Conservation (phyloP, 75 land plant species). For the Adiantum capillusveneris region DNA sequence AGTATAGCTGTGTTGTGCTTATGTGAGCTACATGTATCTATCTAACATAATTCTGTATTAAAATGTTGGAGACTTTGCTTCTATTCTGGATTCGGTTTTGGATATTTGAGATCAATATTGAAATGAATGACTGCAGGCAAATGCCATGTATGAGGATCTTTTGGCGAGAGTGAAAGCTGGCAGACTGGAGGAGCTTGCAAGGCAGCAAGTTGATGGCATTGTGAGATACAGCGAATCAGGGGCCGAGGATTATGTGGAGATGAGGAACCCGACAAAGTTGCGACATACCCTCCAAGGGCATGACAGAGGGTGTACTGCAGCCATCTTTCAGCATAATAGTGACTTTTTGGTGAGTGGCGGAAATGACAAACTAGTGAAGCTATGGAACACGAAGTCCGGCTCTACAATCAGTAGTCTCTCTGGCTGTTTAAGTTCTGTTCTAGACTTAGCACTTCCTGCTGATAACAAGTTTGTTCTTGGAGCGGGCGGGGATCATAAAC, state of each 20-base stretch:
- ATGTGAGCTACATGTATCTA: too few species aligned
- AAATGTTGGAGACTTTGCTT: too few species aligned
- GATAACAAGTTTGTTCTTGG: slow-evolving; percentile 74
- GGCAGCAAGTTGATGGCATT: slow-evolving; percentile 84
- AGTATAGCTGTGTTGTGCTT: too few species aligned
- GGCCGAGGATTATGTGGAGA: slow-evolving; percentile 51
- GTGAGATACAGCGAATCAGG: slow-evolving; percentile 79
- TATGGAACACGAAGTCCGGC: slow-evolving; percentile 74
- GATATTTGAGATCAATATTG: too few species aligned
- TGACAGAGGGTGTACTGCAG: slow-evolving; percentile 69
- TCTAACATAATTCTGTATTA: too few species aligned
- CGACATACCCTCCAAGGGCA: slow-evolving; percentile 64
- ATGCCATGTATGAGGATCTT: slow-evolving; percentile 84
- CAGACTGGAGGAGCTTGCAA: slow-evolving; percentile 69
- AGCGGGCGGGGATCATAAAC: slow-evolving; percentile 76
- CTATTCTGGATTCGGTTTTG: too few species aligned
- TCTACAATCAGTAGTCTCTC: slow-evolving; percentile 27
- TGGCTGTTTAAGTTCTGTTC: slow-evolving; percentile 75
- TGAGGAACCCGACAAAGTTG: slow-evolving; percentile 47
- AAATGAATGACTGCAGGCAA: slow-evolving; percentile 63
- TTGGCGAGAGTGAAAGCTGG: slow-evolving; percentile 42
- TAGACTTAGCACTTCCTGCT: slow-evolving; percentile 70
- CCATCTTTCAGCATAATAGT: slow-evolving; percentile 54
- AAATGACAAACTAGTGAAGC: slow-evolving; percentile 59
- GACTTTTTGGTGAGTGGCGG: slow-evolving; percentile 68